Evolutionary conservation across 140 eudicot genomes (phyloP).

Genomic region (Senecio squalidus): DNA sequence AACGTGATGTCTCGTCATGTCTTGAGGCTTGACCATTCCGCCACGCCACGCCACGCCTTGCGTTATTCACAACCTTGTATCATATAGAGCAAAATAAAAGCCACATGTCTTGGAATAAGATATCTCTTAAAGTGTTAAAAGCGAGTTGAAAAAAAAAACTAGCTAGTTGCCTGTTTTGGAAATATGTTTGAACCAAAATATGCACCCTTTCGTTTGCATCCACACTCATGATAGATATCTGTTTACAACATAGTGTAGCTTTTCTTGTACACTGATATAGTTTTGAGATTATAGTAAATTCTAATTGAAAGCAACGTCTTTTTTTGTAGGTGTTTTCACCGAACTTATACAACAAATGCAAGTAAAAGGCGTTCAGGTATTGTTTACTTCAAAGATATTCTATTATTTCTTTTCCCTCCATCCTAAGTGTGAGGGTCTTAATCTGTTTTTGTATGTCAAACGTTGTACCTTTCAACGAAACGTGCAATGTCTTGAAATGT

Average conservation of each 20-base stretch:
- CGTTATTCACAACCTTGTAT: too few relatives aligned
- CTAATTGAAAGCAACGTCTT: constrained; percentile 1
- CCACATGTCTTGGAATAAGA: background rate
- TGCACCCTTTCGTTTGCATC: too few relatives aligned
- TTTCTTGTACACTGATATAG: background rate
- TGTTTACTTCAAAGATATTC: constrained; percentile 3
- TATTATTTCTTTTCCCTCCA: background rate
- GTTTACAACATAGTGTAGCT: background rate
- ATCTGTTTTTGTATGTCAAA: constrained; percentile 1
- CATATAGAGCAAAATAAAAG: too few relatives aligned
- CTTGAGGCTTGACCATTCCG: too few relatives aligned
- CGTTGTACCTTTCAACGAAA: background rate
- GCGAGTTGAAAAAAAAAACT: background rate
- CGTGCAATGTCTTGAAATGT: background rate
- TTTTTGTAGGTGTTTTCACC: constrained; percentile 81
- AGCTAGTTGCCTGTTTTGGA: background rate
- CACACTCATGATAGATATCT: too few relatives aligned
- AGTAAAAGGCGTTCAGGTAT: constrained; percentile 98
- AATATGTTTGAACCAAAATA: background rate
- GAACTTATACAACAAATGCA: constrained; percentile 99
- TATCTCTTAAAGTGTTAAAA: background rate
- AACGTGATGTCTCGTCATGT: too few relatives aligned
- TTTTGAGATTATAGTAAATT: background rate
- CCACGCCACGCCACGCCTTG: too few relatives aligned
- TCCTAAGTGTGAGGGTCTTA: background rate